phyloP scores from a whole-genome alignment of 2,329 filamentous ascomycete genomes.

The Colletotrichum australisinense region DNA sequence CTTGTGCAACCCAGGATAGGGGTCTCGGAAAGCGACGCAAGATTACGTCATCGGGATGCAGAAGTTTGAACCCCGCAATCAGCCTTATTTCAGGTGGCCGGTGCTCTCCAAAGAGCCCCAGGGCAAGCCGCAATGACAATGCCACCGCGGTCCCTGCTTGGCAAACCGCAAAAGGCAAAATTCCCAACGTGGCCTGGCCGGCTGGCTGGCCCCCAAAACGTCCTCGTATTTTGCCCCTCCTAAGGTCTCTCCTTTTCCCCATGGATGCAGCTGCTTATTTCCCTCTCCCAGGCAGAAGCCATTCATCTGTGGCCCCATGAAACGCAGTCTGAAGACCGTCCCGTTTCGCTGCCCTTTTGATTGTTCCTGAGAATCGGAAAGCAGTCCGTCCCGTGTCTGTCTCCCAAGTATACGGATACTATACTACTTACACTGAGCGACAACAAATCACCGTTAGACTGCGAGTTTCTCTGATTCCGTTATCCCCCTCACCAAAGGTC shows the following conservation, averaged over 20 bases:
- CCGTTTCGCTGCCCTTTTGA: neutral
- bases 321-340: slow-evolving; percentile 6
- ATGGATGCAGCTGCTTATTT: neutral
- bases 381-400: neutral
- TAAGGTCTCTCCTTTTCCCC: neutral
- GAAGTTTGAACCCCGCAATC: neutral
- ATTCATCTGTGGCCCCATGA: slow-evolving; percentile 1
- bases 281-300: slow-evolving; percentile 8
- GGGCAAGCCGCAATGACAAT: slow-evolving; percentile 1
- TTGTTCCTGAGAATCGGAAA: neutral
- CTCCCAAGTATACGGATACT: no score
- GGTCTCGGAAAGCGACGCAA: neutral
- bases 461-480: no score
- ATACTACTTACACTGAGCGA: no score
- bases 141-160: slow-evolving; percentile 3
- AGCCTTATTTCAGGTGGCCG: slow-evolving; percentile 17
- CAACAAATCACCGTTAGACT: no score
- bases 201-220: slow-evolving; percentile 1
- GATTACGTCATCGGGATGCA: slow-evolving; percentile 10
- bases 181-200: neutral
- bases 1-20: neutral
- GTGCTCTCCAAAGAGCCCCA: neutral
- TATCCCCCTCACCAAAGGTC: neutral
- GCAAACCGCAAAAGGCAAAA: neutral
- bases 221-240: slow-evolving; percentile 7